Base-by-base conservation (phyloP, 1,284 basidiomycete genomes). In the Heterobasidion annosum region DNA sequence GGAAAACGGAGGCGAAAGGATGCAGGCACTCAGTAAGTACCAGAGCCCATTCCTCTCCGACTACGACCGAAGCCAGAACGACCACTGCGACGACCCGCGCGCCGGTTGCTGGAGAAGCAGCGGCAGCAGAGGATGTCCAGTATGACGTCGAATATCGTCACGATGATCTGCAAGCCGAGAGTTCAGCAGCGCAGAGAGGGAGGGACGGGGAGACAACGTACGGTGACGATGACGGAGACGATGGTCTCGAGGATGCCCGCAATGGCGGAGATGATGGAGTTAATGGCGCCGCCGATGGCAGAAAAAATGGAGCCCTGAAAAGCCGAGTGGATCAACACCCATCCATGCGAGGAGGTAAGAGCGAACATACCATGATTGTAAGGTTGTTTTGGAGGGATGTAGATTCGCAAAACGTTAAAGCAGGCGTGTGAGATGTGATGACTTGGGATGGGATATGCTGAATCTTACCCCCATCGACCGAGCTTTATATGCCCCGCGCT, bases 281-380 rank as follows among this genome's bases (percentile, higher is more conserved):
- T 78, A 57, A 85, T 78, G 33, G 73, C 81, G 52, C 65, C 59
- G 19, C 78, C 82, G 53, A 84, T 84, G 44, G 82, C 76, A 61
- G 80, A 82, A 62, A 84, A 69, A 48, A 84, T 72, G n/a, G 79
- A 73, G 40, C 82, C 82, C 82, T 83, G 57, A 1, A 25, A 25
- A 25, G 18, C 18, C 18, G 18, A 18, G 18, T 18, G 1, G 18
- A 2, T 18, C 18, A 18, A 18, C 2, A 18, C 18, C 18, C 18
- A 18, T 18, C 18, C 18, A 18, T 18, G 18, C 18, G 18, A 18
- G 18, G 18, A 18, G 18, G 18, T 2, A 18, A 18, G 18, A 18
- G 18, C 25, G 25, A 25, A 25, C 25, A 3, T 5, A 25, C 25
- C 25, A 25, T 25, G 5, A 4, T 25, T 25, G 25, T n/a, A n/a